Conservation (phyloP, 176 grass and related monocot genomes). For the Themeda triandra region DNA sequence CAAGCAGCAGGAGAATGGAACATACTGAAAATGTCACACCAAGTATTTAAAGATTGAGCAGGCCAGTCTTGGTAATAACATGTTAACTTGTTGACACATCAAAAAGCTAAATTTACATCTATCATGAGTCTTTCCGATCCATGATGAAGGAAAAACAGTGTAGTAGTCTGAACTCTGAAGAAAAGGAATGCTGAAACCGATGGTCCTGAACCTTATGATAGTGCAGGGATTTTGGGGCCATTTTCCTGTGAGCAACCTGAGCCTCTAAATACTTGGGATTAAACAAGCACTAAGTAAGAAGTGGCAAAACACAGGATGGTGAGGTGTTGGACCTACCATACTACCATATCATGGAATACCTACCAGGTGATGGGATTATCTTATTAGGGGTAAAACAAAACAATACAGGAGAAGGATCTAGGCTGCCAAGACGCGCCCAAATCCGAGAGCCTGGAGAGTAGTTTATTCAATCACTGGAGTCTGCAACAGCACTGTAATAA, state of each 20-base stretch:
- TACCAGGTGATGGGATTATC: slow-evolving; percentile 2
- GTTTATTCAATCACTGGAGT: background rate
- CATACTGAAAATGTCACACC: background rate
- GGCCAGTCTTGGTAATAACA: background rate
- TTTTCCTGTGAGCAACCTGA: background rate
- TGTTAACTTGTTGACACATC: background rate
- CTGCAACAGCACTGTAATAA: background rate
- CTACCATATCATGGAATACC: background rate
- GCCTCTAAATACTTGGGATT: background rate
- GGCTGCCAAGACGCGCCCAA: slow-evolving; percentile 9
- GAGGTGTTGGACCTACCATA: background rate
- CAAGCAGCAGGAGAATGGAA: background rate
- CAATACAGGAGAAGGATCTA: background rate
- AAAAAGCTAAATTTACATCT: slow-evolving; percentile 1
- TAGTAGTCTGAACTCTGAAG: background rate
- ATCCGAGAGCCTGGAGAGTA: slow-evolving; percentile 21
- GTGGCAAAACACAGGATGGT: background rate
- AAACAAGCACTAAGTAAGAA: background rate
- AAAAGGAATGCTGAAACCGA: background rate
- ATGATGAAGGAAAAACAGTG: background rate
- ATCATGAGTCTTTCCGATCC: background rate
- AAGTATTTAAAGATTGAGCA: background rate
- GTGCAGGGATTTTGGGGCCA: background rate
- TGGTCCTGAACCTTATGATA: background rate
- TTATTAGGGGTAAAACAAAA: slow-evolving; percentile 7